These are phyloP conservation scores for Trichoderma guizhouense DNA, from an alignment of 2,329 filamentous ascomycete species.

Conservation along the genomic window DNA sequence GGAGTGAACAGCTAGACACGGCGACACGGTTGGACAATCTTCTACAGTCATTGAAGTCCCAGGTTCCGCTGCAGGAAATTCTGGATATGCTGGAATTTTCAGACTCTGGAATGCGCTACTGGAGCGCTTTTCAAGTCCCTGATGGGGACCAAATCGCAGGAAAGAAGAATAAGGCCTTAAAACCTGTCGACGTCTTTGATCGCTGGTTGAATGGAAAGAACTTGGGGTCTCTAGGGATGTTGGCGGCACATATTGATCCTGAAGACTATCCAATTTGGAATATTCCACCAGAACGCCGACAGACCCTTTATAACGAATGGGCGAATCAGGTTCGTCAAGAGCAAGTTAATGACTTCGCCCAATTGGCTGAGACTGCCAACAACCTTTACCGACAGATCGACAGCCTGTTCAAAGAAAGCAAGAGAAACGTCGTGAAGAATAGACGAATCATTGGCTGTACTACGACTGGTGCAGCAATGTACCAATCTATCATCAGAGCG, in stretches of 20 bases:
- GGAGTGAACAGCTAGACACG: background rate
- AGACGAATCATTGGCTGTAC: conserved; percentile 68
- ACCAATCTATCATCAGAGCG: conserved; percentile 50
- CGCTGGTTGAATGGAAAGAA: conserved; percentile 20
- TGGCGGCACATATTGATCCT: conserved; percentile 23
- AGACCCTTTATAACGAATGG: conserved; percentile 42
- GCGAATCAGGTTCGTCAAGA: conserved; percentile 47
- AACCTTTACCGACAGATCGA: conserved; percentile 39
- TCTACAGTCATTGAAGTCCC: background rate
- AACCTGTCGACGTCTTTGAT: conserved; percentile 22
- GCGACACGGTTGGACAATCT: background rate
- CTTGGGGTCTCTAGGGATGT: background rate
- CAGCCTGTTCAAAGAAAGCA: conserved; percentile 42
- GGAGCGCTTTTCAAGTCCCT: conserved; percentile 55
- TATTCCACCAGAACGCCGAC: conserved; percentile 40
- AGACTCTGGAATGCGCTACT: conserved; percentile 48
- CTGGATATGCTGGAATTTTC: conserved; percentile 50
- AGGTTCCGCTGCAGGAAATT: background rate
- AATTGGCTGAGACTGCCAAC: conserved; percentile 41
- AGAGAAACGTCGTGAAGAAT: conserved; percentile 42
- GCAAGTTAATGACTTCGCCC: conserved; percentile 39
- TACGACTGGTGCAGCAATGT: conserved; percentile 66
- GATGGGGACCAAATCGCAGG: conserved; percentile 49
- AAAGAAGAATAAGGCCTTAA: conserved; percentile 41
- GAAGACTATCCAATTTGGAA: conserved; percentile 48